phyloP scores from a whole-genome alignment of 1,139 yeast species.

The Pichia sp. region DNA sequence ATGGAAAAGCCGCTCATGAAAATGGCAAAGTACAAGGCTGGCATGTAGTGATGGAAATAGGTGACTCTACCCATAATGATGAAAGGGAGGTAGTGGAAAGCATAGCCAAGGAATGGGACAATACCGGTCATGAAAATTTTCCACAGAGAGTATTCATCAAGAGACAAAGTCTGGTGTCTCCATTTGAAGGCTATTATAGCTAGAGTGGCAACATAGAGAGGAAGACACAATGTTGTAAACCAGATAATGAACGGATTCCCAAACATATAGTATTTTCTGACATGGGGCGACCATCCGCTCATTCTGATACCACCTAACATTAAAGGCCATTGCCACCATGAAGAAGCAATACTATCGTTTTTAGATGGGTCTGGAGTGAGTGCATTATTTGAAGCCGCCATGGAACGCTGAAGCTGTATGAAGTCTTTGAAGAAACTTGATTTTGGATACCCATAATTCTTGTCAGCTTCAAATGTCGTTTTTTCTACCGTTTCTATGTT shows the following conservation, averaged over 20 bases:
- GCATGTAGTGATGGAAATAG: constrained; percentile 76
- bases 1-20: constrained; percentile 56
- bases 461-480: constrained; percentile 38
- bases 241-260: constrained; percentile 68
- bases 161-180: constrained; percentile 51
- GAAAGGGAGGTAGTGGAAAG: constrained; percentile 67
- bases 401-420: constrained; percentile 60
- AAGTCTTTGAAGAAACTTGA: constrained; percentile 71
- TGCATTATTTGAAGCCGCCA: constrained; percentile 78
- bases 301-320: constrained; percentile 59
- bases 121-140: constrained; percentile 48
- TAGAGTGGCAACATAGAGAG: constrained; percentile 27
- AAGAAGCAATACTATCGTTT: constrained; percentile 57
- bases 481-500: constrained; percentile 67
- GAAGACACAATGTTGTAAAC: constrained; percentile 43
- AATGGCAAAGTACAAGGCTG: constrained; percentile 75
- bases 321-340: constrained; percentile 84
- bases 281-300: constrained; percentile 57
- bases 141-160: constrained; percentile 31
- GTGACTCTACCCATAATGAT: constrained; percentile 79
- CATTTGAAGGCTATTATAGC: constrained; percentile 38
- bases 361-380: constrained; percentile 70
- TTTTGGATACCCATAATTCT: constrained; percentile 46
- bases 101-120: constrained; percentile 66
- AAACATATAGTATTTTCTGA: constrained; percentile 53